Base-by-base conservation (phyloP, 352 stramenopile genomes). In the Globisporangium middletonii region DNA sequence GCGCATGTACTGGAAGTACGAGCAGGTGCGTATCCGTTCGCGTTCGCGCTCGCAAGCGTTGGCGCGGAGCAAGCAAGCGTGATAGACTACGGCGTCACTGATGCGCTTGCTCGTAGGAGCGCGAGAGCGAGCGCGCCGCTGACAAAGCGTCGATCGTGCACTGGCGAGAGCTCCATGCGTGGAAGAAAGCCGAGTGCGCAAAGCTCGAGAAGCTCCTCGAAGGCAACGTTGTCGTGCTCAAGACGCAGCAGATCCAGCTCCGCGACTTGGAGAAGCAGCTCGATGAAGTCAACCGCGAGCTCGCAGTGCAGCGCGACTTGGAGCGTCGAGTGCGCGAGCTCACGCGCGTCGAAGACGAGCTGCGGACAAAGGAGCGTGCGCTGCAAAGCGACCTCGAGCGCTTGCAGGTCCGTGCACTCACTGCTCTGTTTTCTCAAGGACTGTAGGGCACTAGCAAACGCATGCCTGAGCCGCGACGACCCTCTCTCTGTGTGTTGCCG, bases 1-100 rank as follows among this genome's bases (percentile, higher is more conserved):
- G 50, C 67, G 77, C 0, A 69, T 91, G 60, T 91, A 89, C 50
- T 89, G 79, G 77, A 73, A 72, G 11, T 91, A 89, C 49, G 77
- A 87, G 18, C 66, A 80, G 51, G 58, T 64, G 27, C 12, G 45
- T 30, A 12, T 30, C 0, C 45, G 7, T 15, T 3, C 35, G 8
- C 3, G 9, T 4, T 3, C 35, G 23, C 43, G 6, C 43, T 48
- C 9, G 16, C 33, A 38, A 38, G 7, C 8, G 33, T 12, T 11
- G 1, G 33, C 33, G 7, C 33, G 2, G 4, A 13, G 1, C 8
- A 48, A 27, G 13, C 18, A 4, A 12, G 2, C 26, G 5, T 27
- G 18, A 48, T 23, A 23, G 23, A 23, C 23, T 23, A 23, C 5
- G 0, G 18, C 18, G 7, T 11, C 9, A 28, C 18, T 19, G 18